Evolutionary conservation across 208 protist species (phyloP).

Genomic region (Acanthamoeba polyphaga): DNA sequence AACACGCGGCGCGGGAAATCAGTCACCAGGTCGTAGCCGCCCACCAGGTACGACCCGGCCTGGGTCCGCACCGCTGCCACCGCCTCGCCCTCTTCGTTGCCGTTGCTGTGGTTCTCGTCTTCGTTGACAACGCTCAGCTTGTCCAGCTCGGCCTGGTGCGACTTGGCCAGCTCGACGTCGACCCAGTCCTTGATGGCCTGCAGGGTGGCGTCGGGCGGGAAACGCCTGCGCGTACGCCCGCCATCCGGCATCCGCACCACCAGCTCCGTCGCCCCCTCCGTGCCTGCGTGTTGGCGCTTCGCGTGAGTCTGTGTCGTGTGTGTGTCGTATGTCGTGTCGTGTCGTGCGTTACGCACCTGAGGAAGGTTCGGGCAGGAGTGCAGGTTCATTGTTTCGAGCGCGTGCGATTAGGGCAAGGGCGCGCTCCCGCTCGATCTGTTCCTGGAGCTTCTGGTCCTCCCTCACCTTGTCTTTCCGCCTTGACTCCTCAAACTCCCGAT

Average conservation of each 20-base stretch:
- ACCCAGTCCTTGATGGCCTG: constrained; percentile 36
- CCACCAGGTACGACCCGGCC: background rate
- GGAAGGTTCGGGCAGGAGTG: background rate
- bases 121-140: background rate
- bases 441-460: background rate
- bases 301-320: background rate
- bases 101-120: background rate
- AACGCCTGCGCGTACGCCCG: background rate
- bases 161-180: constrained; percentile 36
- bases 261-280: background rate
- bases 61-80: background rate
- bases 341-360: background rate
- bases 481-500: constrained; percentile 12
- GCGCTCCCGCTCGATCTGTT: background rate
- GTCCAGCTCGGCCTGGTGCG: background rate
- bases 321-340: background rate
- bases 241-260: constrained; percentile 45
- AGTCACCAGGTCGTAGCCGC: constrained; percentile 14
- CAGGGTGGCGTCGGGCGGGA: background rate
- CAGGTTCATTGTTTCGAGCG: background rate
- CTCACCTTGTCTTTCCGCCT: background rate
- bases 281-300: background rate
- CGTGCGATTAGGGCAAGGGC: background rate
- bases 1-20: constrained; percentile 1
- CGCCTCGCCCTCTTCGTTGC: background rate